Evolutionary conservation across 257 asterid species (phyloP).

Genomic region (Agastache rugosa): DNA sequence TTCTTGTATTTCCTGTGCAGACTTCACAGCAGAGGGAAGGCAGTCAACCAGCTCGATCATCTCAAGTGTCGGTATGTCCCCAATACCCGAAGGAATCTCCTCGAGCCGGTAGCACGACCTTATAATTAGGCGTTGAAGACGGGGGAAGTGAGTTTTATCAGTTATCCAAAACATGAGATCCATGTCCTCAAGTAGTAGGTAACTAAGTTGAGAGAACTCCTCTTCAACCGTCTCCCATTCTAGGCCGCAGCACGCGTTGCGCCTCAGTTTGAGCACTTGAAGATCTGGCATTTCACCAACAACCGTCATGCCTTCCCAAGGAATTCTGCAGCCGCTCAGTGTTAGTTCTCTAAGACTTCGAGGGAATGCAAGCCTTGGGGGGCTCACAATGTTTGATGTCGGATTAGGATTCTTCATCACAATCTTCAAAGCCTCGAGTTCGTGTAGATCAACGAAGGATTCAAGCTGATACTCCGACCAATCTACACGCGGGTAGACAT

Average conservation of each 20-base stretch:
- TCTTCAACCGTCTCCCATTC: slow-evolving; percentile 12
- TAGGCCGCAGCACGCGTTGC: background rate
- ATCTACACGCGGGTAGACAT: background rate
- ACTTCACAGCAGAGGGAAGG: background rate
- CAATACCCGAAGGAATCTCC: background rate
- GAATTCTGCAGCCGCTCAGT: slow-evolving; percentile 10
- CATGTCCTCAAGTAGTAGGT: slow-evolving; percentile 21
- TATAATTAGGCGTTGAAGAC: slow-evolving; percentile 20
- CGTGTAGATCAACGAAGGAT: slow-evolving; percentile 13
- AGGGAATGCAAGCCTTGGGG: slow-evolving; percentile 12
- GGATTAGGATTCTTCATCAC: background rate
- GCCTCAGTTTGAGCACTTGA: slow-evolving; percentile 23
- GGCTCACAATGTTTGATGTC: background rate
- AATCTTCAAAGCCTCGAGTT: slow-evolving; percentile 27
- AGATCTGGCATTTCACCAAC: slow-evolving; percentile 31
- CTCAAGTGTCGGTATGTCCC: background rate
- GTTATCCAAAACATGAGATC: background rate
- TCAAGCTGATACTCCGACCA: slow-evolving; percentile 24
- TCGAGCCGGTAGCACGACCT: background rate
- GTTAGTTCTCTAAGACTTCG: slow-evolving; percentile 1
- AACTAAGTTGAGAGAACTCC: background rate
- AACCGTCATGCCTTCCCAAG: slow-evolving; percentile 14
- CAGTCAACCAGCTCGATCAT: background rate
- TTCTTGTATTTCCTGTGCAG: slow-evolving; percentile 13
- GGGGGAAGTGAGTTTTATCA: slow-evolving; percentile 15